Evolutionary conservation across 441 rosid genomes (phyloP).

Genomic region (Arabidopsis lyrata): DNA sequence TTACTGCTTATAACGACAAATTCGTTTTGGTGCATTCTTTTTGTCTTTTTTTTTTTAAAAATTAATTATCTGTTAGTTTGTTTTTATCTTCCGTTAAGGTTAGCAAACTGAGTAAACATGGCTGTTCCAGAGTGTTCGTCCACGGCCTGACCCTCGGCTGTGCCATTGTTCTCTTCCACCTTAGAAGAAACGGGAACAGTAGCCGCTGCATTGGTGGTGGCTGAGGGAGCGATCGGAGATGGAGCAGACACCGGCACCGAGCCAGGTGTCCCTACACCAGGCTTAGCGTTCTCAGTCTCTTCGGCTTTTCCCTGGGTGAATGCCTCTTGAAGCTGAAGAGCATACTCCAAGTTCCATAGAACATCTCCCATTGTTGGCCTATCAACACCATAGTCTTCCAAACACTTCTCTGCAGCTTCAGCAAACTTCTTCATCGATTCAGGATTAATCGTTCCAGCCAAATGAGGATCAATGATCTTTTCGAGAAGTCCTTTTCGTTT

Average conservation of each 20-base stretch:
- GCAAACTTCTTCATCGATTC: conserved; percentile 90
- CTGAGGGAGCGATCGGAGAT: conserved; percentile 41
- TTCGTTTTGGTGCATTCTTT: conserved; percentile 26
- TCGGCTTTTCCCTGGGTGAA: conserved; percentile 66
- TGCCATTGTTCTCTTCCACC: conserved; percentile 48
- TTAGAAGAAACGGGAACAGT: conserved; percentile 44
- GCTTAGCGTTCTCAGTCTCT: conserved; percentile 49
- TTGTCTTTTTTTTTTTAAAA: background rate
- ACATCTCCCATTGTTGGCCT: conserved; percentile 99
- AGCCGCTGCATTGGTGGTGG: conserved; percentile 44
- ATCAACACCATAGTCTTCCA: conserved; percentile 86
- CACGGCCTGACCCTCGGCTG: conserved; percentile 52
- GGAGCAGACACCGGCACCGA: conserved; percentile 40
- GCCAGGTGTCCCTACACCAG: conserved; percentile 30
- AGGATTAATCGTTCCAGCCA: conserved; percentile 67
- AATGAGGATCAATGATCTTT: conserved; percentile 78
- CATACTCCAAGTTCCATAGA: conserved; percentile 91
- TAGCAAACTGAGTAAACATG: conserved; percentile 63
- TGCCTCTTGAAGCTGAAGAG: conserved; percentile 88
- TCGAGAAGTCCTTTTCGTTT: conserved; percentile 81
- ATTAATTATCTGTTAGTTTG: conserved; percentile 25
- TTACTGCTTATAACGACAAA: conserved; percentile 20
- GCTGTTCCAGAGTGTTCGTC: conserved; percentile 73
- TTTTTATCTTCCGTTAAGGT: conserved; percentile 62
- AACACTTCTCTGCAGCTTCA: conserved; percentile 89